Base-by-base conservation (phyloP, 2,329 filamentous ascomycete species). In the Pyricularia sp. region DNA sequence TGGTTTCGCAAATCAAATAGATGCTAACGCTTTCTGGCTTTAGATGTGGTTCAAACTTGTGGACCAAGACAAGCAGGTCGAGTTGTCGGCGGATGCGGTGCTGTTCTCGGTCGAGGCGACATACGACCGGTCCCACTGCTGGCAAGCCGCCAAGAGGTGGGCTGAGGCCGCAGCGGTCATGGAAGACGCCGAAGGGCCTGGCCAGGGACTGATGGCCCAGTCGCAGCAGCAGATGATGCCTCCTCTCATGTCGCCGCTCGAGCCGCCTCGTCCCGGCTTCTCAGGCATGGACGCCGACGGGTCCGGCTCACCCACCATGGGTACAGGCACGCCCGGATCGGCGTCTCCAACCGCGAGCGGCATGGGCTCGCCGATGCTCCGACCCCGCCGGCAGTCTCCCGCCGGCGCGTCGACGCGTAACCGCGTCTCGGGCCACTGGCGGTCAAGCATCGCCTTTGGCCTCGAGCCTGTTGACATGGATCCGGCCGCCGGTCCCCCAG, bases 101-200 rank as follows among this genome's bases (percentile, higher is more conserved):
- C 81, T 87, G 75, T 87, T 87, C 75, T 87, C 85, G 70, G 84
- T 87, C 67, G 86, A 88, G 74, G 86, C 85, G 17, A 87, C 84
- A 23, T 87, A 87, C 73, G 83, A 85, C 72, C 83, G 86, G 67
- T 85, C 82, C 68, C 84, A 86, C 77, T 86, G 84, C 75, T 86
- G 84, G 84, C 76, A 83, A 36, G 83, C 82, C 2, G 84, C 83
- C 26, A 83, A 84, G 72, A 76, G 79, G 63, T 86, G 84, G 84
- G 72, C 72, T 20, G 69, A 69, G 6, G 68, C 31, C 59, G 76
- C 75, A n/a, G 73, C 72, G 70, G 64, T 31, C 72, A 68, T 65
- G 68, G 58, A 28, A 68, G 61, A 69, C 11, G 70, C 66, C 23
- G 58, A 61, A 26, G 58, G 58, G 17, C 10, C n/a, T 7, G 36